Conservation (phyloP, 2,329 filamentous ascomycete species). For the Alternaria arborescens region DNA sequence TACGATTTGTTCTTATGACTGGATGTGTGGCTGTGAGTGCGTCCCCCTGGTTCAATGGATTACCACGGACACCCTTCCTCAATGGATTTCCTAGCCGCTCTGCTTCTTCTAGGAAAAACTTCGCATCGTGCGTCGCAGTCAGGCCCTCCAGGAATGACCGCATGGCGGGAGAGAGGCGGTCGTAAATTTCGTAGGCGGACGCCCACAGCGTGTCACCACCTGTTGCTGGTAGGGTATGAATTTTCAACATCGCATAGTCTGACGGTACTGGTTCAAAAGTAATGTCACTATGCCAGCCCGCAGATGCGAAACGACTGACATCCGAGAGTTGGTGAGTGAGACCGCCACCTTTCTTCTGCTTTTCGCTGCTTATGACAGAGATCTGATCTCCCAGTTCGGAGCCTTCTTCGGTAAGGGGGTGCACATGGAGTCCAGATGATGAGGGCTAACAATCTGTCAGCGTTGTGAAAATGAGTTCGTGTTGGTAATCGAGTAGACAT, state of each 20-base stretch:
- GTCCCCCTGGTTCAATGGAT: constrained; percentile 63
- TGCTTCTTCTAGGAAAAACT: constrained; percentile 42
- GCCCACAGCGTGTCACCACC: constrained; percentile 52
- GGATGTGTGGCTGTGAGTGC: constrained; percentile 63
- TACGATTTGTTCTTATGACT: constrained; percentile 67
- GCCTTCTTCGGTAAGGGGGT: constrained; percentile 58
- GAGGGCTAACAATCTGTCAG: constrained; percentile 29
- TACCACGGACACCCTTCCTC: constrained; percentile 50
- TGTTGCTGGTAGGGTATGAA: constrained; percentile 45
- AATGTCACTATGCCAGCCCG: constrained; percentile 63
- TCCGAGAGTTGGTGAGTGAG: constrained; percentile 55
- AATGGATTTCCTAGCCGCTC: constrained; percentile 39
- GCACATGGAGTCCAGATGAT: constrained; percentile 40
- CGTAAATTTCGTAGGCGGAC: constrained; percentile 58
- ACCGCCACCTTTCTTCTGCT: constrained; percentile 43
- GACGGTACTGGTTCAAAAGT: constrained; percentile 54
- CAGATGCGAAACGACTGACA: constrained; percentile 51
- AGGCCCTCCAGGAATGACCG: constrained; percentile 59
- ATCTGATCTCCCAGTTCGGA: constrained; percentile 51
- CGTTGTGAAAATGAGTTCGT: not conserved
- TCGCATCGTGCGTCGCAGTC: constrained; percentile 55
- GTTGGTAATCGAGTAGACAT: constrained; percentile 57
- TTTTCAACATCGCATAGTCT: constrained; percentile 51
- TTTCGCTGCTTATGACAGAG: constrained; percentile 50
- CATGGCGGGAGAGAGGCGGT: constrained; percentile 59